phyloP scores from a whole-genome alignment of 768 basidiomycete species.

The Scleroderma bovista region DNA sequence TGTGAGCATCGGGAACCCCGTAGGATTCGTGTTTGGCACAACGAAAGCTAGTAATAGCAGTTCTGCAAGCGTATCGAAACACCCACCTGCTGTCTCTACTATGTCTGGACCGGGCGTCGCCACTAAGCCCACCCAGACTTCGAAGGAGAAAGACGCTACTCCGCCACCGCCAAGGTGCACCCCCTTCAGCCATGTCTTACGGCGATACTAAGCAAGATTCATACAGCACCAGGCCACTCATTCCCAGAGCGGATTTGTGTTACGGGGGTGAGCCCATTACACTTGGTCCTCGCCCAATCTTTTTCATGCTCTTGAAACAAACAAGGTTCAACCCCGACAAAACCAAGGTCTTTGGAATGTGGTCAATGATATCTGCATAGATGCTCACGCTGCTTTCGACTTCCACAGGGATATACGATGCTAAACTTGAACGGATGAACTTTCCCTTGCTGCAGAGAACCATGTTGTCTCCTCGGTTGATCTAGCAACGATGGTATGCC shows the following conservation, averaged over 20 bases:
- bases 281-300: background rate
- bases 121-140: no score
- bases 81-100: no score
- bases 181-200: background rate
- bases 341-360: constrained; percentile 52
- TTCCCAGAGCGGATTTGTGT: constrained; percentile 86
- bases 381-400: constrained; percentile 3
- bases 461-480: no score
- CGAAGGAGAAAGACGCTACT: no score
- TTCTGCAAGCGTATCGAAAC: background rate
- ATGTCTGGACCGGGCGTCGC: no score
- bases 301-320: background rate
- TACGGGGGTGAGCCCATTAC: constrained; percentile 53
- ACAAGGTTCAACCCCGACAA: constrained; percentile 87
- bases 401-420: constrained; percentile 76
- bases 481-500: no score
- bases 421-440: constrained; percentile 89
- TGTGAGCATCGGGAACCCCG: constrained; percentile 58
- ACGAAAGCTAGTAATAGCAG: constrained; percentile 10
- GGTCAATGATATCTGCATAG: no score
- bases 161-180: constrained; percentile 78
- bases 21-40: constrained; percentile 48
- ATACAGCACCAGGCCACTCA: constrained; percentile 85
- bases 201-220: background rate
- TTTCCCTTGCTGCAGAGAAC: constrained; percentile 75